Percentiles rank a stretch among this genome's conserved stretches.
phyloP scores from a whole-genome alignment of 331 rosid species.

The Pyrus hybrid region DNA sequence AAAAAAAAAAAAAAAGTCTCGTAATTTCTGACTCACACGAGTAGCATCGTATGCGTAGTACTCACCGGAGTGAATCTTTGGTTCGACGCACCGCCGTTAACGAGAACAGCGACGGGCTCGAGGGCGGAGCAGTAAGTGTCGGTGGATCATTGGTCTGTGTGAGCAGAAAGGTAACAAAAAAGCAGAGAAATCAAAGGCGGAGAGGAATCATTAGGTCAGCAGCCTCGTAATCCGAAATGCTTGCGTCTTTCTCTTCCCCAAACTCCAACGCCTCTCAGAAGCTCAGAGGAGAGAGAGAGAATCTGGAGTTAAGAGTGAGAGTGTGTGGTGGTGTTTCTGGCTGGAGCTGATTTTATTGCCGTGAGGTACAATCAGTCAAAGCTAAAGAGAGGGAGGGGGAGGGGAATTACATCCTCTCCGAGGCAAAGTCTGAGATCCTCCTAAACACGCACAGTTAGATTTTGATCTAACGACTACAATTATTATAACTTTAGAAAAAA shows the following conservation, averaged over 20 bases:
- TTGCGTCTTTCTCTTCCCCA: slow-evolving; percentile 13
- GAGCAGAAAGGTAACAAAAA: neutral
- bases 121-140: slow-evolving; percentile 48
- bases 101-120: slow-evolving; percentile 5
- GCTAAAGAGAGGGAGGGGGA: neutral
- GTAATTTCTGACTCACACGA: neutral
- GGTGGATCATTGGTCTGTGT: slow-evolving; percentile 30
- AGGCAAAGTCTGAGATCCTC: no score
- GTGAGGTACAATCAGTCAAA: slow-evolving; percentile 13
- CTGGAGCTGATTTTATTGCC: neutral
- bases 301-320: neutral
- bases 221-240: slow-evolving; percentile 34
- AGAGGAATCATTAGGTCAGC: neutral
- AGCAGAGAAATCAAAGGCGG: slow-evolving; percentile 1
- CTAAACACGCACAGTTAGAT: no score
- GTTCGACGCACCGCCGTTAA: slow-evolving; percentile 8
- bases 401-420: no score
- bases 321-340: neutral
- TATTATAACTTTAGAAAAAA: no score
- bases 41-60: neutral
- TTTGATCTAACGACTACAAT: no score
- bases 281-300: slow-evolving; percentile 3
- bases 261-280: slow-evolving; percentile 31
- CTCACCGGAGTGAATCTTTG: slow-evolving; percentile 16
- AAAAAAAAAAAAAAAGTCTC: neutral